These are phyloP conservation scores for Sambucus nigra DNA, from an alignment of 129 eudicot species.

Conservation along the genomic window DNA sequence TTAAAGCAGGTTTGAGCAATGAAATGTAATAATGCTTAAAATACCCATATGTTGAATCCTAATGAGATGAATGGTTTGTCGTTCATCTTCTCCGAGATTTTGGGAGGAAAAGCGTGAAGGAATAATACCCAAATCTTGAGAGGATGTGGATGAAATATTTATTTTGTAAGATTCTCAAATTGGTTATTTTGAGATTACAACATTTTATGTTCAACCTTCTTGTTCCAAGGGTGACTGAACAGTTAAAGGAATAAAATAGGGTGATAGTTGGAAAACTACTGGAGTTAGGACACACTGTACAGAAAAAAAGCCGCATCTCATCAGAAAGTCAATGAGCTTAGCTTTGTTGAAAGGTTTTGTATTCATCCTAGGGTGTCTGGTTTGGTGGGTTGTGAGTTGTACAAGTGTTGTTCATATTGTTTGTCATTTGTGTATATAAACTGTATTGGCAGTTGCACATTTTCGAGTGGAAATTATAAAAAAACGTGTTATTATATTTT, in stretches of 20 bases:
- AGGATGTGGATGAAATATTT: not conserved
- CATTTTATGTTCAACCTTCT: not conserved
- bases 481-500: too few species aligned
- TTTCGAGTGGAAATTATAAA: too few species aligned
- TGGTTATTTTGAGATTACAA: not conserved
- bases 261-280: not conserved
- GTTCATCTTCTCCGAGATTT: not conserved
- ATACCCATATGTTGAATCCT: not conserved
- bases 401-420: not conserved
- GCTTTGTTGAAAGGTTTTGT: not conserved
- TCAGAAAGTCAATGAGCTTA: not conserved
- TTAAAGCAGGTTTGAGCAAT: not conserved
- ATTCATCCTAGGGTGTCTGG: not conserved
- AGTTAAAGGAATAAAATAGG: too few species aligned
- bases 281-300: too few species aligned
- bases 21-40: not conserved
- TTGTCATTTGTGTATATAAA: not conserved
- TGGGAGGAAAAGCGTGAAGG: not conserved
- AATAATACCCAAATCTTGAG: not conserved
- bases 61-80: not conserved
- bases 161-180: not conserved
- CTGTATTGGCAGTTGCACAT: too few species aligned
- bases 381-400: not conserved
- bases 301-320: not conserved
- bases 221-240: conserved; percentile 1